phyloP scores from a whole-genome alignment of 495 filamentous ascomycete species.

The Penicillium cosmopolitanum region DNA sequence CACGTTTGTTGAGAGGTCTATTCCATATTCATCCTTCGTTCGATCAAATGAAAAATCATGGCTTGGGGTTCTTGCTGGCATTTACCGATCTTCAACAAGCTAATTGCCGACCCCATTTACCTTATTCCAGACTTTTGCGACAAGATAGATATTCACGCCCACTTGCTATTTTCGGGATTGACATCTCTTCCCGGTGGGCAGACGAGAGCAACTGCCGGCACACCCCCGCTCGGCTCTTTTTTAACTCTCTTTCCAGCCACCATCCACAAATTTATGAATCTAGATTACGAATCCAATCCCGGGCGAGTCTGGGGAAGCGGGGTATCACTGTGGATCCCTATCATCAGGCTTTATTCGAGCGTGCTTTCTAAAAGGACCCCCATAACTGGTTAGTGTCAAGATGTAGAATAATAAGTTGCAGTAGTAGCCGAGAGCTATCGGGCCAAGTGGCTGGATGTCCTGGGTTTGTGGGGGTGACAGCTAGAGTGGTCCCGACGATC shows the following conservation, averaged over 20 bases:
- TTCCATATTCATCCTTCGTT: too few relatives aligned
- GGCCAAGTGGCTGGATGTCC: conserved; percentile 2
- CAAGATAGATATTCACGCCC: not conserved
- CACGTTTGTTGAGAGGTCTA: too few relatives aligned
- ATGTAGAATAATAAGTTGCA: too few relatives aligned
- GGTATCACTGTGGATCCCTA: not conserved
- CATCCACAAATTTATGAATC: not conserved
- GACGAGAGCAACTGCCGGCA: not conserved
- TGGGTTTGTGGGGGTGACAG: conserved; percentile 2
- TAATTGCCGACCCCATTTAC: too few relatives aligned
- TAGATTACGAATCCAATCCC: not conserved
- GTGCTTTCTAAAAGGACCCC: not conserved
- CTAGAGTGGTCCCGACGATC: conserved; percentile 3
- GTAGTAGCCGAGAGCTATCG: not conserved
- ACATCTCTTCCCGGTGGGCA: conserved; percentile 1
- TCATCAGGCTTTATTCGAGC: not conserved
- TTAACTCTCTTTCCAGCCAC: not conserved
- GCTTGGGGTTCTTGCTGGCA: too few relatives aligned
- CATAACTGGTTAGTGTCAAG: conserved; percentile 2
- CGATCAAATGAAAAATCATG: too few relatives aligned
- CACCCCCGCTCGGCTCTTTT: conserved; percentile 9
- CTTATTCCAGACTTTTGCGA: too few relatives aligned
- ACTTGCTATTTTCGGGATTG: not conserved
- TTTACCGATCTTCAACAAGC: too few relatives aligned
- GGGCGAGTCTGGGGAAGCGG: conserved; percentile 12